phyloP scores from a whole-genome alignment of 345 rosid species.

The Sisymbrium irio region DNA sequence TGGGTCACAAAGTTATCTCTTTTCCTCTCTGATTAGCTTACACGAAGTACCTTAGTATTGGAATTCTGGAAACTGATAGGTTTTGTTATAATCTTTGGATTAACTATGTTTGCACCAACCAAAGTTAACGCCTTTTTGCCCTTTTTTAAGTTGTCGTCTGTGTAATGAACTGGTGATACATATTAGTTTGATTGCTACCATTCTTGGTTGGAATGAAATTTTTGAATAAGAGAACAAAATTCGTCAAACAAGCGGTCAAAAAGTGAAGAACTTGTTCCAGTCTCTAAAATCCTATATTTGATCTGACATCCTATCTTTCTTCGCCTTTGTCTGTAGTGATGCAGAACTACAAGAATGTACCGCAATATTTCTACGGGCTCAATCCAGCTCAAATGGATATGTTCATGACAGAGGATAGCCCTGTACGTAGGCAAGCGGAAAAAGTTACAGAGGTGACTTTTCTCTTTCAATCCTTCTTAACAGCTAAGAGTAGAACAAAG shows the following conservation, averaged over 20 bases:
- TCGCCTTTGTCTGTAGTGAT: conserved; percentile 47
- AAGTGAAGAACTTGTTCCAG: background rate
- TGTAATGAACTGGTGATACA: background rate
- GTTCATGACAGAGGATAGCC: conserved; percentile 91
- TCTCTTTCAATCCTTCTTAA: conserved; percentile 12
- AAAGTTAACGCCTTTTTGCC: background rate
- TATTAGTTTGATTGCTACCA: background rate
- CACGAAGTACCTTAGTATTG: background rate
- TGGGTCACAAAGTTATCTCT: background rate
- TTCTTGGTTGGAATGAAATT: background rate
- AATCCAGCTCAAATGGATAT: conserved; percentile 76
- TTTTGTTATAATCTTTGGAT: background rate
- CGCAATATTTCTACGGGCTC: conserved; percentile 77
- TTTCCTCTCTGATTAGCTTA: background rate
- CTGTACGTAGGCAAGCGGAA: conserved; percentile 57
- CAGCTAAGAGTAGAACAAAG: background rate
- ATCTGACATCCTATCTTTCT: background rate
- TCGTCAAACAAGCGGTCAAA: background rate
- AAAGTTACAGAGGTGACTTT: conserved; percentile 63
- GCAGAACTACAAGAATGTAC: conserved; percentile 80
- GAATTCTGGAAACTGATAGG: background rate
- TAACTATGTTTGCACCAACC: background rate
- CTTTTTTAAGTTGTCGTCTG: background rate
- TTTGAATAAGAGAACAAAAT: background rate
- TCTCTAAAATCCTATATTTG: background rate